Evolutionary conservation across 2,329 filamentous ascomycete species (phyloP).

Genomic region (Zasmidium cellare): DNA sequence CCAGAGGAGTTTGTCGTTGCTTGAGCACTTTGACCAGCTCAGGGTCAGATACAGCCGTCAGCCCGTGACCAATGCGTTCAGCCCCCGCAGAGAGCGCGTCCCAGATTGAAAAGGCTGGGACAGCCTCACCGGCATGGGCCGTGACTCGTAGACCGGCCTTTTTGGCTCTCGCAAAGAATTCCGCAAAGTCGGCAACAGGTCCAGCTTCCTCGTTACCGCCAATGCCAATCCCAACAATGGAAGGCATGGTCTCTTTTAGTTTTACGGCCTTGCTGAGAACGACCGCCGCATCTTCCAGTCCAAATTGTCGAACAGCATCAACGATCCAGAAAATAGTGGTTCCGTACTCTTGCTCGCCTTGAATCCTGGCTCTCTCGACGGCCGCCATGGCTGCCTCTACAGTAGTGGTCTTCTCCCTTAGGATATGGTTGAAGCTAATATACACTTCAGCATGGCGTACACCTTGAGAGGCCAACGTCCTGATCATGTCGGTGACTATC

Average conservation of each 20-base stretch:
- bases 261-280: not conserved
- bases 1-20: not conserved
- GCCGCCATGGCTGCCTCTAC: not conserved
- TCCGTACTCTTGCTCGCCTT: not conserved
- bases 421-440: not conserved
- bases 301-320: not conserved
- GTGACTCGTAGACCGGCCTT: not conserved
- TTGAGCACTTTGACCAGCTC: not conserved
- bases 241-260: not conserved
- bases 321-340: not conserved
- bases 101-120: not conserved
- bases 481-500: not conserved
- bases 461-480: not conserved
- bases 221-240: not conserved
- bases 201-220: not conserved
- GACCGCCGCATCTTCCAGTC: not conserved
- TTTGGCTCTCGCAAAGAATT: not conserved
- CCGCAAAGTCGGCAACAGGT: not conserved
- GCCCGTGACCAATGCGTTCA: not conserved
- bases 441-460: not conserved
- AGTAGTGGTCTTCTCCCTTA: not conserved
- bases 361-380: not conserved
- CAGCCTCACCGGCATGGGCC: not conserved
- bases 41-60: not conserved
- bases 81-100: not conserved